Base-by-base conservation (phyloP, 2,329 filamentous ascomycete species). In the Aspergillus fijiensis region DNA sequence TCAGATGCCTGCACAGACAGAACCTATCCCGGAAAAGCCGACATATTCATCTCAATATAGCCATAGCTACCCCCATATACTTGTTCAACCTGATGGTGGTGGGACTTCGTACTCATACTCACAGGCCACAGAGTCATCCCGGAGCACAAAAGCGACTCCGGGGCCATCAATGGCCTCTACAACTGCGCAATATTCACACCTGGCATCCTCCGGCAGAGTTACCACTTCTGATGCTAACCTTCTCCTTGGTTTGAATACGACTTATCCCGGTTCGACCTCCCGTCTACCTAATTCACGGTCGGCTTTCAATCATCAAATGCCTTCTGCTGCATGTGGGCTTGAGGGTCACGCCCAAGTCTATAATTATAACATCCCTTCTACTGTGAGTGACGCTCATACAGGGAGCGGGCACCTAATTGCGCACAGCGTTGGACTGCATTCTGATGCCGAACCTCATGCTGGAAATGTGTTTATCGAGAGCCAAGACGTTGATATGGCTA, bases 401-500 rank as follows among this genome's bases (percentile, higher is more conserved):
- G 58, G 49, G 21, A 59, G 51, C 25, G 57, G 49, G 4, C 67
- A 69, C 14, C 59, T 71, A 54, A 61, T 47, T 12, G 52, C 67
- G 19, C 56, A 61, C 25, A 58, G 60, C 35, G 27, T 57, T 6
- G 64, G 69, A 49, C 50, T 68, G 19, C 68, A 69, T n/a, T 54
- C 66, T 3, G 52, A 55, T 42, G 56, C 67, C 6, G 63, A 63
- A 16, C 47, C 69, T 6, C 59, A 68, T 12, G 63, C 62, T 14
- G 67, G 67, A 5, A 63, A 71, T 51, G 88, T 92, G 76, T 87
- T 89, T 62, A 90, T 93, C 65, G 87, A 91, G 70, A 89, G 86
- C 61, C 89, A 91, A 63, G 89, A 93, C 64, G 86, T 94, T 35
- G 89, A 93, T 64, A 89, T 93, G 80, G 85, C 84, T 25, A 79